Evolutionary conservation across 2,329 filamentous ascomycete genomes (phyloP).

Genomic region (Ophiocordyceps camponoti-floridani): DNA sequence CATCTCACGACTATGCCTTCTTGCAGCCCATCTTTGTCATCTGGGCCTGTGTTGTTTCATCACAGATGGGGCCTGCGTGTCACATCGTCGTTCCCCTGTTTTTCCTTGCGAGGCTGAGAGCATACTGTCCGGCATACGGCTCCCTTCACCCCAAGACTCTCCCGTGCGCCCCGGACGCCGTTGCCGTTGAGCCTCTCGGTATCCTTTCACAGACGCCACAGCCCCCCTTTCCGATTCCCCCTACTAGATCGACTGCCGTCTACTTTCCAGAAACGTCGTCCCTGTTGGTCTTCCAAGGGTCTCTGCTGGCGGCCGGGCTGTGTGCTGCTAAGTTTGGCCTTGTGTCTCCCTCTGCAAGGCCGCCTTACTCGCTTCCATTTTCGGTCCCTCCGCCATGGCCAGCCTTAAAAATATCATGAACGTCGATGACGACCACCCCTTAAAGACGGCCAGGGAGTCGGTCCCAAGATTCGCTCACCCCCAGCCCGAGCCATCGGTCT

Average conservation of each 20-base stretch:
- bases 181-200: conserved; percentile 2
- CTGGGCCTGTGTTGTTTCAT: conserved; percentile 5
- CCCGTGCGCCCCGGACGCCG: neutral
- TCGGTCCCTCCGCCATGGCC: conserved; percentile 27
- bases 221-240: conserved; percentile 3
- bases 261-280: conserved; percentile 14
- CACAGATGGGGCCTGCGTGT: conserved; percentile 7
- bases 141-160: conserved; percentile 1
- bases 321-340: conserved; percentile 27
- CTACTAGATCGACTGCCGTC: conserved; percentile 1
- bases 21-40: conserved; percentile 3
- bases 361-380: conserved; percentile 19
- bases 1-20: conserved; percentile 3
- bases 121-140: conserved; percentile 1
- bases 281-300: conserved; percentile 6
- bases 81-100: conserved; percentile 5
- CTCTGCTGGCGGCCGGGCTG: conserved; percentile 21
- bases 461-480: conserved; percentile 13
- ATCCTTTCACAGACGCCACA: conserved; percentile 6
- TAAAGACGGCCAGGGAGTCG: conserved; percentile 27
- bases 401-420: conserved; percentile 41
- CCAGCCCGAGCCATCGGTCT: conserved; percentile 14
- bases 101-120: conserved; percentile 6
- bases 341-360: conserved; percentile 7
- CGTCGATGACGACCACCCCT: conserved; percentile 28